Evolutionary conservation across 2,329 filamentous ascomycete species (phyloP).

Genomic region (Monosporascus sp.): DNA sequence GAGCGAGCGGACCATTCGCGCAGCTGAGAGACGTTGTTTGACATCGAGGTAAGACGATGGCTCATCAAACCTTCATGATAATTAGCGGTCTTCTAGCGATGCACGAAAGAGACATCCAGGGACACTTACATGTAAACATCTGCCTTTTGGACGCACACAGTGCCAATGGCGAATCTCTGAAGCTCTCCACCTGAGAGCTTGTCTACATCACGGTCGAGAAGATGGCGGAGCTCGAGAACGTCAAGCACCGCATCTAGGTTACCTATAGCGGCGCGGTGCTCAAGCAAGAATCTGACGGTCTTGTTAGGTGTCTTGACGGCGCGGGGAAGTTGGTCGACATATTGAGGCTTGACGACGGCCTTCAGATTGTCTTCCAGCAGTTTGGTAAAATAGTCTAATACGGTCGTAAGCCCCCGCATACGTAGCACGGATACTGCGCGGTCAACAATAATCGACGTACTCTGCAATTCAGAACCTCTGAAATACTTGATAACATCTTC

Average conservation of each 20-base stretch:
- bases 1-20: slow-evolving; percentile 85
- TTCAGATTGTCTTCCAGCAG: slow-evolving; percentile 94
- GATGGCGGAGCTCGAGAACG: slow-evolving; percentile 79
- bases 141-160: slow-evolving; percentile 90
- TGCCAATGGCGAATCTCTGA: slow-evolving; percentile 94
- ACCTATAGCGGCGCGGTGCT: slow-evolving; percentile 68
- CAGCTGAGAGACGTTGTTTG: slow-evolving; percentile 93
- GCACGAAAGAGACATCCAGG: neutral
- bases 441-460: slow-evolving; percentile 44
- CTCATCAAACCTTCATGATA: slow-evolving; percentile 68
- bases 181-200: slow-evolving; percentile 94
- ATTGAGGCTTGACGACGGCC: slow-evolving; percentile 97
- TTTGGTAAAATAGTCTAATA: slow-evolving; percentile 93
- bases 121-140: slow-evolving; percentile 79
- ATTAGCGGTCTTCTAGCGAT: neutral
- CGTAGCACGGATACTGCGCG: neutral
- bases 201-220: slow-evolving; percentile 85
- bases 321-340: slow-evolving; percentile 96
- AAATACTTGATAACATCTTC: slow-evolving; percentile 98
- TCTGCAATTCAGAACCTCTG: slow-evolving; percentile 94
- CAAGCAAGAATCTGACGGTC: slow-evolving; percentile 72
- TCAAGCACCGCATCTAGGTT: slow-evolving; percentile 81
- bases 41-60: slow-evolving; percentile 99
- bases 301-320: slow-evolving; percentile 80
- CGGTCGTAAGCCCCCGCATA: slow-evolving; percentile 9